Base-by-base conservation (phyloP, 352 stramenopile genomes). In the Phytophthora pistaciae region DNA sequence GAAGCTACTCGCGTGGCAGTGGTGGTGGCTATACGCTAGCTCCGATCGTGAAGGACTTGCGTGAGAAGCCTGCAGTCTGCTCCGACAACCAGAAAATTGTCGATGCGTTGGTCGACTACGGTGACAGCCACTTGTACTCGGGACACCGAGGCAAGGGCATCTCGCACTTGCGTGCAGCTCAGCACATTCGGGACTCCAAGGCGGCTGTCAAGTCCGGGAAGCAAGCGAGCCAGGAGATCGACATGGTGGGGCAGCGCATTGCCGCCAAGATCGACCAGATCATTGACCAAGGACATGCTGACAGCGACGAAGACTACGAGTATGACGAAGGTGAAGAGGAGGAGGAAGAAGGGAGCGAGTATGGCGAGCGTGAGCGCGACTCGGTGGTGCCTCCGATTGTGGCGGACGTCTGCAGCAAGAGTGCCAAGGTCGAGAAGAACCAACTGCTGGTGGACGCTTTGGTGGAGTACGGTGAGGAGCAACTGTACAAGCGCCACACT, bases 191-290 rank as follows among this genome's bases (percentile, higher is more conserved):
- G 4, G 64, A 90, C 58, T 77, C 84, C 1, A 73, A 93, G 16
- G 64, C 70, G 8, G 59, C 81, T 27, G 80, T 95, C 49, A 88
- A 74, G 64, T 85, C 78, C 18, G 78, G 79, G 1, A 60, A 64
- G 11, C 82, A 93, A 55, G 88, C 88, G 0, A 84, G 61, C 33
- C 68, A 78, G 36, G 75, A 85, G 56, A 85, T 95, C 23, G 73
- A 62, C 11, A 90, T 92, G 77, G 84, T 95, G 1, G 88, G 88
- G 40, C 57, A 77, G 25, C 56, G 72, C 2, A 78, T 93, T 25
- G 82, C 83, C 1, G 70, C 76, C 36, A 95, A 93, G 66, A 85
- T 95, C 16, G 82, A 93, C 50, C 88, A 93, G 74, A 95, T 95
- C 61, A 63, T 95, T 21, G 56, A 82, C 13, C 72, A 92, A 0